These are phyloP conservation scores for Eucalyptus dawsonii DNA, from an alignment of 345 rosid genomes.

Conservation along the genomic window DNA sequence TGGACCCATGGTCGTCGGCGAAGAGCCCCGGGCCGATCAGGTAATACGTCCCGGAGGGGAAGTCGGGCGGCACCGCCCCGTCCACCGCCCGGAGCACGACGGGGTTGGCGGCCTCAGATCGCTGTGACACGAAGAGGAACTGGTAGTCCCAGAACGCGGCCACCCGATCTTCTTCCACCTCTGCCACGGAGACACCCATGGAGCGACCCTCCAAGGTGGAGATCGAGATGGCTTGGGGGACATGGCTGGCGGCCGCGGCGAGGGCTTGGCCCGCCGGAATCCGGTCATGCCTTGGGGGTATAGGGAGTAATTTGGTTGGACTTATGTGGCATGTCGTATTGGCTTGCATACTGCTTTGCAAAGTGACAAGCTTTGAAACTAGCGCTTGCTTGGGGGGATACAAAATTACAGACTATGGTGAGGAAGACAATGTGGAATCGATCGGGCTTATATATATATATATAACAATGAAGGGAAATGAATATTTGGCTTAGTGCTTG, in stretches of 20 bases:
- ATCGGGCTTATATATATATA: neutral
- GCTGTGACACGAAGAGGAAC: slow-evolving; percentile 65
- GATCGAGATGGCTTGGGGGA: slow-evolving; percentile 34
- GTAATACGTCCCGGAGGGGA: slow-evolving; percentile 82
- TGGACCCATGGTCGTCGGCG: slow-evolving; percentile 78
- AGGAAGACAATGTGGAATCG: neutral
- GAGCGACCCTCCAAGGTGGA: slow-evolving; percentile 10
- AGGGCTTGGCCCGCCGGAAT: neutral
- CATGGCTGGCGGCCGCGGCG: neutral
- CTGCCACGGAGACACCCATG: neutral
- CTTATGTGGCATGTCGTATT: neutral
- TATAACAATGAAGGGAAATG: neutral
- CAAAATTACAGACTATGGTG: neutral
- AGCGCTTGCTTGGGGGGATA: neutral
- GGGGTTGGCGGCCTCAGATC: slow-evolving; percentile 43
- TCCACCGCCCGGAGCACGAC: slow-evolving; percentile 24
- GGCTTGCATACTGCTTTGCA: neutral
- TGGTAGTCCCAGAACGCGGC: slow-evolving; percentile 88
- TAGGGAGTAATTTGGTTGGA: slow-evolving; percentile 17
- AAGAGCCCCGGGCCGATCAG: slow-evolving; percentile 82
- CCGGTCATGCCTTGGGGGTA: slow-evolving; percentile 1
- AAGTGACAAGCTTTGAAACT: neutral
- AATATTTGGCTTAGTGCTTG: neutral
- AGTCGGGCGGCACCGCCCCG: slow-evolving; percentile 54
- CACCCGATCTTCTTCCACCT: slow-evolving; percentile 20